Evolutionary conservation across 176 grass and related monocot species (phyloP), one percentile per base, ranked within the genome.

Genomic region (Carex parvula): DNA sequence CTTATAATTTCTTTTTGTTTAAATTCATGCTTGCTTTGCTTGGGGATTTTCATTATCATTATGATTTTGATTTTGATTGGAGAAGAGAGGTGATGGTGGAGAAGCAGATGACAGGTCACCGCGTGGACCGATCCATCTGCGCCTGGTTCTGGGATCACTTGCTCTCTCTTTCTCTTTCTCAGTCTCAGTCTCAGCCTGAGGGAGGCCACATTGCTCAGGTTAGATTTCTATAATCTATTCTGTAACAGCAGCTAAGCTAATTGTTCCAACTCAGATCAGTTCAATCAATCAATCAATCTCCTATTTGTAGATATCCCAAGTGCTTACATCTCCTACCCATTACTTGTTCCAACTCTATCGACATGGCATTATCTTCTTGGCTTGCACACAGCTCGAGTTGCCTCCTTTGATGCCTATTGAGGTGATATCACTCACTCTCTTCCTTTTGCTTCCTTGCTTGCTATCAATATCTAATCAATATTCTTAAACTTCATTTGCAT

Each of bases 61-160:
- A 7, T 41, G 39, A 20, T 79, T 67, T 60, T 78, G 24, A 82
- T 82, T 18, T 41, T 16, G 37, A 21, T 68, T 37, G 11, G 56
- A 42, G 26, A 80, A 95, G 96, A 88, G 92, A 98, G 89, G 92
- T 98, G 86, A 90, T 98, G 86, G 85, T 98, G 79, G 96, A 98
- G 89, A 95, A 98, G 86, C 92, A 98, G 88, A 95, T 92, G 96
- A 83, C 85, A 20, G 91, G 80, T 18, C 96, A 93, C 86, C 80
- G 88, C 26, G 93, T 98, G n/a, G 92, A 98, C 83, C 91, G 96
- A 24, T 87, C 89, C 79, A 95, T 98, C 85, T 98, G 96, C 76
- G 74, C 79, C 54, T 98, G 96, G 92, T 98, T 93, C 60, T 98
- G 85, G 91, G 88, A 98, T 56, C 91, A 93, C 64, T 5, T 6